phyloP scores from a whole-genome alignment of 371 early-diverging fungal genomes.

The Fennellomyces sp. region DNA sequence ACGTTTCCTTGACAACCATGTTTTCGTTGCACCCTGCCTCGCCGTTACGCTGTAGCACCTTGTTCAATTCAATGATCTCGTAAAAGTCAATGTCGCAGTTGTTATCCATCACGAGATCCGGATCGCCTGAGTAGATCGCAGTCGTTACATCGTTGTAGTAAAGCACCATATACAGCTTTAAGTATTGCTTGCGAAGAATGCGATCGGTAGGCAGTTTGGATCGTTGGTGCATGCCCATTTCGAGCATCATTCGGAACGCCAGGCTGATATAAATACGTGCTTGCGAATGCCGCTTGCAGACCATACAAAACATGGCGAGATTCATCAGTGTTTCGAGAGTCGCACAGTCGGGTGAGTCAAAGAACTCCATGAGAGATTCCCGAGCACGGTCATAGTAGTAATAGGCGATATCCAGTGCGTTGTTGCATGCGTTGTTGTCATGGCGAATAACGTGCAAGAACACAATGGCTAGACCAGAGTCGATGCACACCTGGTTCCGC shows the following conservation, averaged over 20 bases:
- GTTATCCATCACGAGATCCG: constrained; percentile 30
- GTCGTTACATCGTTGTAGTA: constrained; percentile 41
- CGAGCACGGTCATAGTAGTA: constrained; percentile 51
- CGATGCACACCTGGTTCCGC: constrained; percentile 46
- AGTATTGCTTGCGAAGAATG: constrained; percentile 27
- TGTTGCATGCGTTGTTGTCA: constrained; percentile 31
- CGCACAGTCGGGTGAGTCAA: constrained; percentile 44
- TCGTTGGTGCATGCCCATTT: constrained; percentile 36
- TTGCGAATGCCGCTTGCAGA: constrained; percentile 45
- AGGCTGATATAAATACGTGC: constrained; percentile 41
- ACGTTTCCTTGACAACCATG: constrained; percentile 43
- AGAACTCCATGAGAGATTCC: constrained; percentile 41
- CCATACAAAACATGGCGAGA: constrained; percentile 37
- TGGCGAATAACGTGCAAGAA: constrained; percentile 47
- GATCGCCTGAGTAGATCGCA: constrained; percentile 34
- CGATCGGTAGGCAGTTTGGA: constrained; percentile 19
- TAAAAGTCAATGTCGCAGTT: constrained; percentile 40
- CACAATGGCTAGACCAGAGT: constrained; percentile 46
- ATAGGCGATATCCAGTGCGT: constrained; percentile 38
- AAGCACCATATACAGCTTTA: constrained; percentile 39
- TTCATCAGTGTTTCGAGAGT: constrained; percentile 46
- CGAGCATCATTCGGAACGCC: constrained; percentile 40
- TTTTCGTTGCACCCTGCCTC: constrained; percentile 32
- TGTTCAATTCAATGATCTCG: constrained; percentile 34
- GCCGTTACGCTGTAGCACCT: constrained; percentile 16